Conservation (phyloP, 2,329 filamentous ascomycete species). For the Sporothrix curviconia region DNA sequence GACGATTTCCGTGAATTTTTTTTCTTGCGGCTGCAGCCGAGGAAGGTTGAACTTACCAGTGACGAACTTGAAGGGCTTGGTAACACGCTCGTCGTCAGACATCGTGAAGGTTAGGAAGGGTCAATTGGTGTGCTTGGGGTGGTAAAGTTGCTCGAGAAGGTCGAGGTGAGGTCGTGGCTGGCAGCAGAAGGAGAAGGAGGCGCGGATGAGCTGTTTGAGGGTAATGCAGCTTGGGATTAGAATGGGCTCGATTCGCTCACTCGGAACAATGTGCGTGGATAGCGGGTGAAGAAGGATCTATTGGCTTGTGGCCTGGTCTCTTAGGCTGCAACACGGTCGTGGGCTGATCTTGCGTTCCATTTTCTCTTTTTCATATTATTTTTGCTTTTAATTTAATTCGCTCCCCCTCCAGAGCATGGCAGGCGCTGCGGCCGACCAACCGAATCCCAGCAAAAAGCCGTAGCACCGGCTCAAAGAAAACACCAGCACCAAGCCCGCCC, state of each 20-base stretch:
- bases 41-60: constrained; percentile 47
- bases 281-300: constrained; percentile 17
- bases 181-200: constrained; percentile 2
- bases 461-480: constrained; percentile 1
- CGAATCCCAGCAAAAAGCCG: constrained; percentile 15
- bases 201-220: constrained; percentile 17
- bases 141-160: constrained; percentile 21
- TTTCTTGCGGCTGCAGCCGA: neutral
- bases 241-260: constrained; percentile 20
- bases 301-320: constrained; percentile 6
- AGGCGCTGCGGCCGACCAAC: constrained; percentile 16
- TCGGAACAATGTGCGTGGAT: constrained; percentile 16
- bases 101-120: constrained; percentile 55
- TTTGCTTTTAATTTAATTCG: neutral
- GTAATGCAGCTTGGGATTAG: constrained; percentile 18
- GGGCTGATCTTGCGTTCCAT: constrained; percentile 14
- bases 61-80: constrained; percentile 99
- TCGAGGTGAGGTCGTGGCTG: constrained; percentile 24
- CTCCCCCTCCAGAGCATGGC: neutral
- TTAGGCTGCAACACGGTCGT: constrained; percentile 6
- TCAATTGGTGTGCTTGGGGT: constrained; percentile 25
- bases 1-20: constrained; percentile 14
- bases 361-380: constrained; percentile 13
- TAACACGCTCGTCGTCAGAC: constrained; percentile 81
- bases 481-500: too few species aligned